phyloP scores from a whole-genome alignment of 2,329 filamentous ascomycete species.

The Albophoma yamanashiensis region DNA sequence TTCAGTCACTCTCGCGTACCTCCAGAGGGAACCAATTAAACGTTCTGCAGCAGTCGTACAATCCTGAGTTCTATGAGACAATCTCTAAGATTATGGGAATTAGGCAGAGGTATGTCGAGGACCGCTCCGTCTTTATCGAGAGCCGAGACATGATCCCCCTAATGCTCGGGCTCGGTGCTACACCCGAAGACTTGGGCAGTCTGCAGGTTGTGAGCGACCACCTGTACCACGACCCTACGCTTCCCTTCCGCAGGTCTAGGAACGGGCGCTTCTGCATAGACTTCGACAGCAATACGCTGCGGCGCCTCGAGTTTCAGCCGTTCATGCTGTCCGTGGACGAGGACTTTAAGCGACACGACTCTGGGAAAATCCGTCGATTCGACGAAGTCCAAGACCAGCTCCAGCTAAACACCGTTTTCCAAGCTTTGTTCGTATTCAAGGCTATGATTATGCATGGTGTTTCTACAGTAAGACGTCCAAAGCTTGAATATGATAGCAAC shows the following conservation, averaged over 20 bases:
- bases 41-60: conserved; percentile 10
- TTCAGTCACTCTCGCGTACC: conserved; percentile 2
- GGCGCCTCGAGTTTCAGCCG: conserved; percentile 18
- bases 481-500: conserved; percentile 15
- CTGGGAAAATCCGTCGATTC: conserved; percentile 15
- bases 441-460: conserved; percentile 15
- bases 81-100: conserved; percentile 13
- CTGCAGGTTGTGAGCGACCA: conserved; percentile 11
- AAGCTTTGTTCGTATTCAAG: conserved; percentile 20
- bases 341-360: conserved; percentile 20
- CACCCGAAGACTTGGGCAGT: conserved; percentile 11
- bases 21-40: conserved; percentile 9
- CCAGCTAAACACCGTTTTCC: conserved; percentile 18
- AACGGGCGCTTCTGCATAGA: conserved; percentile 17
- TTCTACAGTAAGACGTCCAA: conserved; percentile 8
- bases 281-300: conserved; percentile 11
- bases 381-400: conserved; percentile 16
- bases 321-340: conserved; percentile 15
- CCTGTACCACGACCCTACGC: conserved; percentile 15
- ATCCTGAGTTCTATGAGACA: conserved; percentile 14
- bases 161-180: conserved; percentile 13
- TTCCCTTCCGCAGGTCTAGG: conserved; percentile 13
- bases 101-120: conserved; percentile 11
- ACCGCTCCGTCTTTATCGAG: conserved; percentile 14
- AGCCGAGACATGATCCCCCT: conserved; percentile 13